Percentiles rank a stretch among this genome's conserved stretches.
Conservation (phyloP, 176 grass and related monocot genomes). For the Eragrostis nindensis region DNA sequence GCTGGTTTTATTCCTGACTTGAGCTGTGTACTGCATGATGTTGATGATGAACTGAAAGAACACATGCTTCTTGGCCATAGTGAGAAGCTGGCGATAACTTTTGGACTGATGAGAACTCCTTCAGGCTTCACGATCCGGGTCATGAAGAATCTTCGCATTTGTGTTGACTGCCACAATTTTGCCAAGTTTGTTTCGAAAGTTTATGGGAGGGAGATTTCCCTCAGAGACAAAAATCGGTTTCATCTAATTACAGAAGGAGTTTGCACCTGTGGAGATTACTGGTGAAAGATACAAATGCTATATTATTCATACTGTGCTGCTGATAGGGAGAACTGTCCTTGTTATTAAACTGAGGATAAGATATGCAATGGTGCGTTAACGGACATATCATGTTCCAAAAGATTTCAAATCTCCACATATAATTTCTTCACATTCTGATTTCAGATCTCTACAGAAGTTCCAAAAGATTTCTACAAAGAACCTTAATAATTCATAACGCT, state of each 20-base stretch:
- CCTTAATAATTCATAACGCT: background rate
- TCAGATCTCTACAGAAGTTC: constrained; percentile 1
- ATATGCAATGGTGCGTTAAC: constrained; percentile 23
- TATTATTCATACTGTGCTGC: constrained; percentile 8
- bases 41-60: constrained; percentile 88
- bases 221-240: constrained; percentile 79
- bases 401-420: constrained; percentile 1
- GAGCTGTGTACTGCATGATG: constrained; percentile 83
- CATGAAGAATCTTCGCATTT: constrained; percentile 86
- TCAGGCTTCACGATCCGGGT: constrained; percentile 41
- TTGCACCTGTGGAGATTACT: constrained; percentile 77
- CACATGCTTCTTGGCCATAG: constrained; percentile 67
- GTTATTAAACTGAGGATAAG: background rate
- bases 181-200: constrained; percentile 75
- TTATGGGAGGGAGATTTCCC: constrained; percentile 59
- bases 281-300: constrained; percentile 44
- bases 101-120: constrained; percentile 70
- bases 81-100: constrained; percentile 79
- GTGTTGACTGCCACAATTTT: constrained; percentile 85
- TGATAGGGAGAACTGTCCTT: background rate
- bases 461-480: constrained; percentile 8
- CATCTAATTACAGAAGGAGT: constrained; percentile 55
- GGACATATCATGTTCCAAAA: constrained; percentile 16
- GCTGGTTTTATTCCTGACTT: constrained; percentile 71
- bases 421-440: constrained; percentile 16